Base-by-base conservation (phyloP, 257 asterid species). In the Forsythia suspensa region DNA sequence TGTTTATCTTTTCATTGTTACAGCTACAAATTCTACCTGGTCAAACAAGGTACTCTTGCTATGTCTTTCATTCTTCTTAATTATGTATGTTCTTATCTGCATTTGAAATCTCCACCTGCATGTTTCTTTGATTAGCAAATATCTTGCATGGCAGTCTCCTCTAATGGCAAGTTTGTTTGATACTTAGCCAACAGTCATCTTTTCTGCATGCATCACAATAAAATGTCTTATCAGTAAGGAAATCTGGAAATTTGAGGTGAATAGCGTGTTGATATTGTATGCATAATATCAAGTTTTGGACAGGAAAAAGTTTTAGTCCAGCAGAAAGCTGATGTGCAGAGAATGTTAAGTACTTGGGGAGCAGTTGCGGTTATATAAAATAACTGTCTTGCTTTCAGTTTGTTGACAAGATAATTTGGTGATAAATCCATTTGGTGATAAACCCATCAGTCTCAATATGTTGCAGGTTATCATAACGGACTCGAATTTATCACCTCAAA, bases 381-480 rank as follows among this genome's bases (percentile, higher is more conserved):
- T 11, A 40, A 42, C 12, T 18, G 2, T 39, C 38, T 18, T 57
- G 66, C 39, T 24, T 70, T 15, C 41, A 59, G 15, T 44, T 41
- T 18, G 5, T 69, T 59, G 40, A 37, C 40, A 13, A 71, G 34
- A 61, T 59, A 55, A 16, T 10, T 55, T 55, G 41, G 13, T 9
- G 69, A 24, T 21, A 18, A 57, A 18, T 20, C 34, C 43, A 52
- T 69, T 55, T 55, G 55, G 13, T 9, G 70, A 24, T 21, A 18
- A 57, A 18, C 13, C 34, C n/a, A 65, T 18, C 65, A 18, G 63
- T n/a, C 52, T 70, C 66, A 69, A 10, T 70, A 71, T 71, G n/a
- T 76, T 67, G 59, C 84, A 86, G 89, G 84, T 6, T 11, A 18
- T 77, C 78, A 75, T n/a, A 9, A 29, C 39, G 42, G 78, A 80